These are phyloP conservation scores for Osmanthus fragrans DNA, from an alignment of 257 asterid species.

Conservation along the genomic window DNA sequence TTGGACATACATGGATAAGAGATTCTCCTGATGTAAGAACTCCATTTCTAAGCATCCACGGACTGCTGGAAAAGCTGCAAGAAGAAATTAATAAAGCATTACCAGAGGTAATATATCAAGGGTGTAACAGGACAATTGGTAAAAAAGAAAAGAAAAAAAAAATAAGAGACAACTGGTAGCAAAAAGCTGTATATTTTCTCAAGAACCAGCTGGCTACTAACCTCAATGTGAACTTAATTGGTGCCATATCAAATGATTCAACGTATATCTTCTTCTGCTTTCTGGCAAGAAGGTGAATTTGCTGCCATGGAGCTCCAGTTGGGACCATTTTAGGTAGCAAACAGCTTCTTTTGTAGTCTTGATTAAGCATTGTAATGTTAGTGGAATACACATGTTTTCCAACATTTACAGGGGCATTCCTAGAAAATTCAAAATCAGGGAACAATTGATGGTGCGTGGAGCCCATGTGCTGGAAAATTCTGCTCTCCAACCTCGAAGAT, in stretches of 20 bases:
- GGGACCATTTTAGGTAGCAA: constrained; percentile 68
- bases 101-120: constrained; percentile 12
- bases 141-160: not conserved
- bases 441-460: constrained; percentile 50
- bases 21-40: constrained; percentile 91
- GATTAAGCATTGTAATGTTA: constrained; percentile 34
- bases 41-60: constrained; percentile 90
- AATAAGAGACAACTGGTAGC: not conserved
- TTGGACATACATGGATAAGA: constrained; percentile 76
- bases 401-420: constrained; percentile 38
- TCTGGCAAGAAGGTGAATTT: constrained; percentile 65
- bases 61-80: constrained; percentile 93
- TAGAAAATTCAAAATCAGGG: constrained; percentile 39
- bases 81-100: constrained; percentile 24
- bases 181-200: not conserved
- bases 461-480: constrained; percentile 45
- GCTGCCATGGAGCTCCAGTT: constrained; percentile 99
- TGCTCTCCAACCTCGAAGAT: constrained; percentile 62
- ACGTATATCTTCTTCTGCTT: constrained; percentile 85
- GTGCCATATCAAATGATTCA: constrained; percentile 81
- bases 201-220: constrained; percentile 32
- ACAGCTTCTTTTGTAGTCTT: constrained; percentile 36
- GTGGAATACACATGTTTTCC: constrained; percentile 35
- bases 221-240: constrained; percentile 85
- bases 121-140: constrained; percentile 24